A percentile compares a stretch with the other conserved stretches of the same genome.
These are phyloP conservation scores for Chlamydomonas sphaeroides DNA, from an alignment of 139 green algal species.

Conservation along the genomic window DNA sequence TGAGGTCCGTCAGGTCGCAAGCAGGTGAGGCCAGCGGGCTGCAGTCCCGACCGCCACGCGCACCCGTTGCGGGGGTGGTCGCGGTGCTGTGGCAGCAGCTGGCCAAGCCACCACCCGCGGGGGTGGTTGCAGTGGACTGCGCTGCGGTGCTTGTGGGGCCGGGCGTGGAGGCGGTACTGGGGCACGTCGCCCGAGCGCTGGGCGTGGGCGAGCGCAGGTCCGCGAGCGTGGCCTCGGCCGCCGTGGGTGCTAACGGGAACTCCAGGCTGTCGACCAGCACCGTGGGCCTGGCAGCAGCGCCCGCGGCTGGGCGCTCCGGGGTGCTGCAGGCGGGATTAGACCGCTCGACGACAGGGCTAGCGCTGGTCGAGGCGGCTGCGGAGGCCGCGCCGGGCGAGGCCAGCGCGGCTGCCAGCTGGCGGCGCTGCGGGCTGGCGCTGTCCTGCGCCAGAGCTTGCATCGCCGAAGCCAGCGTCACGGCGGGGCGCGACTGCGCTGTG, in stretches of 20 bases:
- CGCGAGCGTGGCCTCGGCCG: not conserved
- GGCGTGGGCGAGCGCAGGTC: not conserved
- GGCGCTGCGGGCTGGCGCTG: too few species aligned
- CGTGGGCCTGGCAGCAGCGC: not conserved
- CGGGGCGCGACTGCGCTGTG: constrained; percentile 1
- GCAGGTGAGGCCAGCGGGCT: not conserved
- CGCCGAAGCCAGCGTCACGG: not conserved
- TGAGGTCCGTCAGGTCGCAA: not conserved
- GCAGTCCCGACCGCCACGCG: too few species aligned
- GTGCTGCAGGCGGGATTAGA: not conserved
- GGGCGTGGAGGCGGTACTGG: constrained; percentile 15
- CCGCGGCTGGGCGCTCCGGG: not conserved
- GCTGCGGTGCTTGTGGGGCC: not conserved
- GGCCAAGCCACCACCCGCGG: not conserved
- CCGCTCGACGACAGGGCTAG: not conserved
- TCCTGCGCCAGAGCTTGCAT: too few species aligned
- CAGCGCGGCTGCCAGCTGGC: too few species aligned
- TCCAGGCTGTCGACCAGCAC: not conserved
- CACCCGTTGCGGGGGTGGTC: not conserved
- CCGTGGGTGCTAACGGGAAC: not conserved
- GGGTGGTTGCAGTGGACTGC: not conserved
- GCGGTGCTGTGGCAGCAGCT: not conserved
- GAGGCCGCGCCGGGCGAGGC: not conserved
- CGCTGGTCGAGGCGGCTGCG: not conserved
- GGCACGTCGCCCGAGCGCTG: not conserved